These are phyloP conservation scores for Cymbidium sinense DNA, from an alignment of 106 monocot species.

Conservation along the genomic window DNA sequence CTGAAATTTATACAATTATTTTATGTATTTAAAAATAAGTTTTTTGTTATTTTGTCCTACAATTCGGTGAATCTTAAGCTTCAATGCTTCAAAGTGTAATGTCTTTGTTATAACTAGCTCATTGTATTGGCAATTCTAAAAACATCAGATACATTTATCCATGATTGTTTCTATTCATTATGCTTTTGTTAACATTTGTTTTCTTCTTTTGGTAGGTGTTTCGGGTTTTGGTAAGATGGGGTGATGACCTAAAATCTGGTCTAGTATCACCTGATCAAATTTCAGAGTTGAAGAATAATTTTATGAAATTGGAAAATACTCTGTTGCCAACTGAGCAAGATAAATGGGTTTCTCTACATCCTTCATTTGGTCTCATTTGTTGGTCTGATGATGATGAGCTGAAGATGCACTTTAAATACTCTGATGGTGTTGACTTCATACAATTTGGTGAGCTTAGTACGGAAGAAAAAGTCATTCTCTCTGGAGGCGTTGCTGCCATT, in stretches of 20 bases:
- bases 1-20: not conserved
- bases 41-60: not conserved
- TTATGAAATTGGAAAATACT: conserved; percentile 52
- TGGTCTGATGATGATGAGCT: conserved; percentile 89
- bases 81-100: not conserved
- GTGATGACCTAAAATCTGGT: conserved; percentile 58
- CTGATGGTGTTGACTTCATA: conserved; percentile 47
- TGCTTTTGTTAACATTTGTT: not conserved
- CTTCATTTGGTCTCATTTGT: conserved; percentile 76
- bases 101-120: not conserved
- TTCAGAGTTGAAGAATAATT: conserved; percentile 47
- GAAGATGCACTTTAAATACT: conserved; percentile 54
- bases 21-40: not conserved
- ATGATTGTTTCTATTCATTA: not conserved
- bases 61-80: not conserved
- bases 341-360: conserved; percentile 96
- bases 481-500: conserved; percentile 39
- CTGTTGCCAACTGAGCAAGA: conserved; percentile 73
- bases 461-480: conserved; percentile 36
- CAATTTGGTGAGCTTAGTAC: conserved; percentile 49
- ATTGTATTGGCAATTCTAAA: not conserved
- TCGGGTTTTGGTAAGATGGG: conserved; percentile 68
- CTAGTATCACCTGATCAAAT: conserved; percentile 40
- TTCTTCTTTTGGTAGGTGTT: conserved; percentile 48
- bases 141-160: not conserved